These are phyloP conservation scores for Fraxinus platypoda DNA, from an alignment of 305 asterid genomes.

Conservation along the genomic window DNA sequence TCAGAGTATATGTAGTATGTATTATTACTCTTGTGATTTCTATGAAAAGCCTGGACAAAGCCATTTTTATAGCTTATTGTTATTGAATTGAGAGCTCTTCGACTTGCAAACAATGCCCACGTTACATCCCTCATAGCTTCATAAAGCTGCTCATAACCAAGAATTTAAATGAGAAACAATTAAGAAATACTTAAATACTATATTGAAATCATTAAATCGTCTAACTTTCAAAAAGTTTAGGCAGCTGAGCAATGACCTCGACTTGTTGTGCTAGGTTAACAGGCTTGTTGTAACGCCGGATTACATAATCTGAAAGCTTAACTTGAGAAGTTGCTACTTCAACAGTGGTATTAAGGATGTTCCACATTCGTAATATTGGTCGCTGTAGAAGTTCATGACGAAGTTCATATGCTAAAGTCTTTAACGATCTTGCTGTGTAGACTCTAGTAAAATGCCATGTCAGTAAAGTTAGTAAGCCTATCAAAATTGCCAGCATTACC, in stretches of 20 bases:
- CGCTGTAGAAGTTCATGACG: conserved; percentile 85
- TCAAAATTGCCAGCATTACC: conserved; percentile 86
- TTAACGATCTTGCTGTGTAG: conserved; percentile 68
- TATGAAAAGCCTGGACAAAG: conserved; percentile 89
- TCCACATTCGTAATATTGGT: conserved; percentile 87
- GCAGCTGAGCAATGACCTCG: conserved; percentile 47
- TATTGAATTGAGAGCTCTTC: conserved; percentile 73
- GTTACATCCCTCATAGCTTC: conserved; percentile 83
- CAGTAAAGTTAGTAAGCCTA: conserved; percentile 73
- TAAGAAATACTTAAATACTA: not conserved
- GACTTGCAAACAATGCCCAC: conserved; percentile 85
- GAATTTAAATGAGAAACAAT: not conserved
- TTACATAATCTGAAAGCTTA: conserved; percentile 69
- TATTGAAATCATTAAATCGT: conserved; percentile 2
- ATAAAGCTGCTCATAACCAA: conserved; percentile 61
- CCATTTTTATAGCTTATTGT: conserved; percentile 82
- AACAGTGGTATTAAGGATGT: conserved; percentile 71
- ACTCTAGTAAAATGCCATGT: conserved; percentile 94
- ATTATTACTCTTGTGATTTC: conserved; percentile 67
- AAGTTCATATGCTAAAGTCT: conserved; percentile 76
- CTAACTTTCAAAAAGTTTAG: not conserved
- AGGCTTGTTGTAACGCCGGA: conserved; percentile 62
- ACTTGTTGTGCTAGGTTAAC: conserved; percentile 73
- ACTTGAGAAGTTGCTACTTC: conserved; percentile 91
- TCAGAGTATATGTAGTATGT: conserved; percentile 86